Conservation (phyloP, 2,329 filamentous ascomycete species). For the Aspergillus caelatus region DNA sequence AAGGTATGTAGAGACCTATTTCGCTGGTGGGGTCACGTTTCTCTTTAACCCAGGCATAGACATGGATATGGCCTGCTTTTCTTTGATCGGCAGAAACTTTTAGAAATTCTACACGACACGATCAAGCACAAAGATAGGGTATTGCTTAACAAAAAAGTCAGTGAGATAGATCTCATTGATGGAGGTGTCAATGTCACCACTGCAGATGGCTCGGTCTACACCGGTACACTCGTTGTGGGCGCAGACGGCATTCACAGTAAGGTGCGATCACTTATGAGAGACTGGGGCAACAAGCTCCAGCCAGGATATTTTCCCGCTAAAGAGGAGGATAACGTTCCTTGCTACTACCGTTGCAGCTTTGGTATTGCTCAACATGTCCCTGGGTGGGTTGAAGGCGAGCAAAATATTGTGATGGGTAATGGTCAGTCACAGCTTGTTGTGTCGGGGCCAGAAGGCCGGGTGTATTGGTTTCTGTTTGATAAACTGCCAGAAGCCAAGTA, state of each 20-base stretch:
- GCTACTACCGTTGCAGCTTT: slow-evolving; percentile 6
- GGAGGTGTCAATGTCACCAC: neutral
- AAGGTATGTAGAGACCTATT: neutral
- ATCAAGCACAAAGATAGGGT: neutral
- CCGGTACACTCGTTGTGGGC: slow-evolving; percentile 3
- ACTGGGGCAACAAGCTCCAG: neutral
- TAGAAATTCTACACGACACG: neutral
- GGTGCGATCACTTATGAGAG: slow-evolving; percentile 2
- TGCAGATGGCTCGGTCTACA: neutral
- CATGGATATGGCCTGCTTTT: slow-evolving; percentile 1
- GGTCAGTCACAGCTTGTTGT: slow-evolving; percentile 3
- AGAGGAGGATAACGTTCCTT: neutral
- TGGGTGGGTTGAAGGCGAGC: neutral
- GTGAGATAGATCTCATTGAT: neutral
- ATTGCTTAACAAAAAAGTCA: neutral
- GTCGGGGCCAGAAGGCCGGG: slow-evolving; percentile 1
- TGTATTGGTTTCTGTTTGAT: slow-evolving; percentile 3
- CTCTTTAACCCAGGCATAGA: neutral
- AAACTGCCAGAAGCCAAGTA: neutral
- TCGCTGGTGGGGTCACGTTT: rapidly evolving
- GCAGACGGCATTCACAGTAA: slow-evolving; percentile 6
- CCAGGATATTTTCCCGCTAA: neutral
- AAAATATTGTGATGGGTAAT: neutral
- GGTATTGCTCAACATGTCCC: slow-evolving; percentile 3
- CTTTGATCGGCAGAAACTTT: neutral